These are phyloP conservation scores for Melianthus villosus DNA, from an alignment of 441 rosid genomes.

Conservation along the genomic window DNA sequence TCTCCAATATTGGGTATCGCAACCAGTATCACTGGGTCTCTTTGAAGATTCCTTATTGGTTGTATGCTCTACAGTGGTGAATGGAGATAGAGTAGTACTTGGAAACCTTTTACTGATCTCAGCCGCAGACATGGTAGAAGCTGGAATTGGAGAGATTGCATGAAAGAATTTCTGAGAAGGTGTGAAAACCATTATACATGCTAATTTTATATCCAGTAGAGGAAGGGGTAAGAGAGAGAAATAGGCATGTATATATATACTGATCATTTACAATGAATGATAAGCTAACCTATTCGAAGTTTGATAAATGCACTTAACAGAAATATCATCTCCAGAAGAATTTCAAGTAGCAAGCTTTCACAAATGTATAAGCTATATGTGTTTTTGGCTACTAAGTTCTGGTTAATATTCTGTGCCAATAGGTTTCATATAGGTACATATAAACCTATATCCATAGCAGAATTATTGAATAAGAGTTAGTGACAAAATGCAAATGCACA, in stretches of 20 bases:
- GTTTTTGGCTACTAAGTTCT: too few relatives aligned
- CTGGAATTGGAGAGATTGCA: conserved; percentile 74
- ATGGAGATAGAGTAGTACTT: conserved; percentile 59
- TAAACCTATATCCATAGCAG: too few relatives aligned
- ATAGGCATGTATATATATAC: not conserved
- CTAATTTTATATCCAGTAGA: conserved; percentile 3
- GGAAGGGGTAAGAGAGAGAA: not conserved
- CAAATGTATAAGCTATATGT: too few relatives aligned
- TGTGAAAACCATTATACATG: conserved; percentile 8
- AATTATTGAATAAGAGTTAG: too few relatives aligned
- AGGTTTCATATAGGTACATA: too few relatives aligned
- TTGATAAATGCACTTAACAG: too few relatives aligned
- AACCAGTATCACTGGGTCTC: conserved; percentile 26
- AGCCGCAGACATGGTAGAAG: conserved; percentile 59
- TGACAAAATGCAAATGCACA: too few relatives aligned
- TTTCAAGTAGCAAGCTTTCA: too few relatives aligned
- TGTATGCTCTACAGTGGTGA: conserved; percentile 27
- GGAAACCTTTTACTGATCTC: conserved; percentile 62
- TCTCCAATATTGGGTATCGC: conserved; percentile 85
- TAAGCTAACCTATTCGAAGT: too few relatives aligned
- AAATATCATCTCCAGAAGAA: too few relatives aligned
- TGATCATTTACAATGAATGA: too few relatives aligned
- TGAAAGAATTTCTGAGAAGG: conserved; percentile 69
- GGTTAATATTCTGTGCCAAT: too few relatives aligned
- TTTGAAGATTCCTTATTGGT: conserved; percentile 29